Percentiles rank a stretch among this genome's conserved stretches.
Conservation (phyloP, 805 yeast genomes). For the Priceomyces haplophilus region DNA sequence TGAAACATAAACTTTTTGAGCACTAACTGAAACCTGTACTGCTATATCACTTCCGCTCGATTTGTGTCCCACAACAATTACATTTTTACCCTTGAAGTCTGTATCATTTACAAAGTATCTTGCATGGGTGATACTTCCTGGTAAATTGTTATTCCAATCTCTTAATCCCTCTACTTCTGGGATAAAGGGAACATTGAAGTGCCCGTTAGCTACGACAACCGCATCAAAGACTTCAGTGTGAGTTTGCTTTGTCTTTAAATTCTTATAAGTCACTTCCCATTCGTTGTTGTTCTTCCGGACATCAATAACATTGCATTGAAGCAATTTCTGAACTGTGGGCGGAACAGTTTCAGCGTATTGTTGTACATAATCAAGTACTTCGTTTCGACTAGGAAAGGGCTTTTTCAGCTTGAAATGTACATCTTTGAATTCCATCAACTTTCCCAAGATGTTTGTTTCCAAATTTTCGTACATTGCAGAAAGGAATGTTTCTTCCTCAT, state of each 20-base stretch:
- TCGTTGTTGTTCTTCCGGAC: constrained; percentile 8
- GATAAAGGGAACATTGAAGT: constrained; percentile 28
- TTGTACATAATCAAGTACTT: constrained; percentile 60
- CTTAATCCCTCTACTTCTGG: constrained; percentile 26
- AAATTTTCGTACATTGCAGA: constrained; percentile 59
- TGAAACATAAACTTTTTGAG: constrained; percentile 23
- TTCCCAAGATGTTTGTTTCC: constrained; percentile 67
- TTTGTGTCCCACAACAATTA: constrained; percentile 70
- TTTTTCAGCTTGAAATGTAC: constrained; percentile 29
- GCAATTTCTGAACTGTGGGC: constrained; percentile 6
- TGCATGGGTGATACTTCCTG: constrained; percentile 25
- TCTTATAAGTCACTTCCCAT: constrained; percentile 15
- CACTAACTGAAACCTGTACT: constrained; percentile 49
- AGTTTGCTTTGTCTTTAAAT: constrained; percentile 5
- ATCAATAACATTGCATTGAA: constrained; percentile 14
- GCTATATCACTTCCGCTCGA: constrained; percentile 78
- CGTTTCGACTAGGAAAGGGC: constrained; percentile 56
- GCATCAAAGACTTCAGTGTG: constrained; percentile 21
- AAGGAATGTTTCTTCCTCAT: constrained; percentile 18
- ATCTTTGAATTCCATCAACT: constrained; percentile 57
- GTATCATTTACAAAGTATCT: constrained; percentile 22
- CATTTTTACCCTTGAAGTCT: constrained; percentile 24
- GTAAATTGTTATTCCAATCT: constrained; percentile 23
- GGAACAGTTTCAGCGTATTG: constrained; percentile 43
- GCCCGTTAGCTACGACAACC: constrained; percentile 30